phyloP scores from a whole-genome alignment of 1,284 basidiomycete species.

The Ganoderma meredithae region DNA sequence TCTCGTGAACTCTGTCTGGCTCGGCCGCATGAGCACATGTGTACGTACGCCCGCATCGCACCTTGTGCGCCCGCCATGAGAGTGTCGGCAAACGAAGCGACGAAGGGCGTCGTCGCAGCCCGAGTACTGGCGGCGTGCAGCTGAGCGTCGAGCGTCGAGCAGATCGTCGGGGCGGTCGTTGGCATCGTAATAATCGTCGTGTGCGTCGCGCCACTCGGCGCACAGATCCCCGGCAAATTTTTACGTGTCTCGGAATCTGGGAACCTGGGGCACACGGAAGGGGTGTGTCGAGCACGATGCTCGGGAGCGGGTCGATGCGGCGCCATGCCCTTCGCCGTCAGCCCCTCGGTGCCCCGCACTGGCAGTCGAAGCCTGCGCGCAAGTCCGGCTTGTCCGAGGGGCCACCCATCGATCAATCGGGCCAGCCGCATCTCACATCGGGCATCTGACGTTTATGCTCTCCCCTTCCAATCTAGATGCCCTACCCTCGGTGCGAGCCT shows the following conservation, averaged over 20 bases:
- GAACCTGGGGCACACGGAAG: not conserved
- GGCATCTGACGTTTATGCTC: slow-evolving; percentile 8
- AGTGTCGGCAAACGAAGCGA: not conserved
- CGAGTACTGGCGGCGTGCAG: not conserved
- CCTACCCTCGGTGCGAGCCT: not conserved
- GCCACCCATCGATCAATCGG: slow-evolving; percentile 18
- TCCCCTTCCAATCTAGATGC: not conserved
- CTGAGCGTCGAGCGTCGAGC: not conserved
- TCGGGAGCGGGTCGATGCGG: not conserved
- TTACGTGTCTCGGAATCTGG: slow-evolving; percentile 22
- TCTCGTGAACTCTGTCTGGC: not conserved
- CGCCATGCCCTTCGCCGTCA: slow-evolving; percentile 8
- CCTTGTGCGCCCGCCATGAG: not conserved
- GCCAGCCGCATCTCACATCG: slow-evolving; percentile 16
- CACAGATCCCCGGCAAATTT: slow-evolving; percentile 22
- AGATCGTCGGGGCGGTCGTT: slow-evolving; percentile 10
- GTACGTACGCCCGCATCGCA: slow-evolving; percentile 13
- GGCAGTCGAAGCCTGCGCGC: not conserved
- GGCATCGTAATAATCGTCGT: slow-evolving; percentile 12
- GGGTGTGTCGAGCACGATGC: not conserved
- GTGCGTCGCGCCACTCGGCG: slow-evolving; percentile 19
- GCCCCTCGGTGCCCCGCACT: not conserved
- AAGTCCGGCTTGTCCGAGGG: slow-evolving; percentile 9
- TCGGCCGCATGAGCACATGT: not conserved
- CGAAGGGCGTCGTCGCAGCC: not conserved